Conservation (phyloP, 2,329 filamentous ascomycete genomes). For the Aspergillus costaricaensis region DNA sequence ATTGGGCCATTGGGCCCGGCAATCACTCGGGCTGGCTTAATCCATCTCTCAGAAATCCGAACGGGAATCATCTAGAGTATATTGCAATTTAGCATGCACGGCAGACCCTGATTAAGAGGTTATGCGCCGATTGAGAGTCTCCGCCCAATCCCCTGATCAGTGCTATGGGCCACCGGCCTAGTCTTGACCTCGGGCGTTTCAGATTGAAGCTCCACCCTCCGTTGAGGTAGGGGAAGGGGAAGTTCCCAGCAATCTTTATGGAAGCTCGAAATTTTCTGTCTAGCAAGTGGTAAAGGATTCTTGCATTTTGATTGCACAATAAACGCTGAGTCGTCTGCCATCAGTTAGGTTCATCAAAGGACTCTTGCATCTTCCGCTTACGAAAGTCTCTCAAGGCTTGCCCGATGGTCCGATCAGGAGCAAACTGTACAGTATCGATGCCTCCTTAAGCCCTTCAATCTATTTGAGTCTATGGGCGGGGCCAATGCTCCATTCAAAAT, state of each 20-base stretch:
- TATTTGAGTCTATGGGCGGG: background rate
- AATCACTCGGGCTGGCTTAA: background rate
- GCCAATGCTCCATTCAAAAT: background rate
- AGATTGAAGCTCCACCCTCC: background rate
- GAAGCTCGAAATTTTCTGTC: background rate
- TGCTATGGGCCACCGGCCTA: background rate
- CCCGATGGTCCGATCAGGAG: background rate
- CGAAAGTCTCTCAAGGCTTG: background rate
- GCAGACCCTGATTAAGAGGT: background rate
- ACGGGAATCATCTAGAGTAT: background rate
- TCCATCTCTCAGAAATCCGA: background rate
- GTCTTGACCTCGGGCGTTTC: slow-evolving; percentile 2
- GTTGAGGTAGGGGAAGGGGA: background rate
- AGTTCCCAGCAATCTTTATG: background rate
- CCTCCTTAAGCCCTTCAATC: slow-evolving; percentile 1
- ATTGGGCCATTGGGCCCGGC: background rate
- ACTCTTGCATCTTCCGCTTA: background rate
- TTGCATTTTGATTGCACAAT: background rate
- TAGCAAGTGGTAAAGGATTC: background rate
- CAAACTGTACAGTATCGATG: background rate
- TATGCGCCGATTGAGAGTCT: background rate
- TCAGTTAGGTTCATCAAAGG: background rate
- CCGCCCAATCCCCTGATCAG: slow-evolving; percentile 1
- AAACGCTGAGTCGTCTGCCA: background rate
- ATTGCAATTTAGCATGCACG: background rate